Base-by-base conservation (phyloP, 805 yeast genomes). In the Metschnikowia borealis region DNA sequence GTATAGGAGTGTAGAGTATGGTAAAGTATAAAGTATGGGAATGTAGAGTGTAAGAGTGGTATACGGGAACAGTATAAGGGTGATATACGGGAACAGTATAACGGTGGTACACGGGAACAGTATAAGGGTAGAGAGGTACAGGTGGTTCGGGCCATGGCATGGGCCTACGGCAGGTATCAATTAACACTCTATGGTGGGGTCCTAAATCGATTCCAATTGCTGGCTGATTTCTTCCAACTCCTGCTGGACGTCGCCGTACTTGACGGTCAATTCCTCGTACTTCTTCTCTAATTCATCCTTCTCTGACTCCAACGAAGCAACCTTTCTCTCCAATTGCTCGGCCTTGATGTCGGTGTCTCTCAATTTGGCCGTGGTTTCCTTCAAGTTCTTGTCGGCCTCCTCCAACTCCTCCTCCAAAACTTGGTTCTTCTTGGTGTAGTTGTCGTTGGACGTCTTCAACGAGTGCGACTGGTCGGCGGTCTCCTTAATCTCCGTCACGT, bases 181-280 rank as follows among this genome's bases (percentile, higher is more conserved):
- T 38, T 38, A 41, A 31, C 44, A 31, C 36, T 41, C 29, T 41
- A 41, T 31, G 45, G 45, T 44, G 39, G 23, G 38, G 41, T 47
- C 53, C 69, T 73, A 80, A 66, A 80, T 73, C 60, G 82, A 82
- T 75, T 94, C 98, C 73, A 94, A 85, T 77, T 95, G 97, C 69
- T 90, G 89, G 70, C 90, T 85, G 77, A 94, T 91, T 76, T 91
- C 97, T 63, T 94, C 98, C 77, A 94, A 82, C 75, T 94, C 99
- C 60, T 87, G 82, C 80, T 89, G 87, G 58, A 96, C 92, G 59
- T 83, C 79, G 67, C 78, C 77, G 81, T 89, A 85, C 75, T 91
- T 85, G 66, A 79, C 84, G 60, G 85, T 78, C 70, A 92, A 76
- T 67, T 89, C 96, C 77, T 92, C 98, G 65, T 78, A 86, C 75